Base-by-base conservation (phyloP, 31 red algal genomes). In the Endocladia muricata region DNA sequence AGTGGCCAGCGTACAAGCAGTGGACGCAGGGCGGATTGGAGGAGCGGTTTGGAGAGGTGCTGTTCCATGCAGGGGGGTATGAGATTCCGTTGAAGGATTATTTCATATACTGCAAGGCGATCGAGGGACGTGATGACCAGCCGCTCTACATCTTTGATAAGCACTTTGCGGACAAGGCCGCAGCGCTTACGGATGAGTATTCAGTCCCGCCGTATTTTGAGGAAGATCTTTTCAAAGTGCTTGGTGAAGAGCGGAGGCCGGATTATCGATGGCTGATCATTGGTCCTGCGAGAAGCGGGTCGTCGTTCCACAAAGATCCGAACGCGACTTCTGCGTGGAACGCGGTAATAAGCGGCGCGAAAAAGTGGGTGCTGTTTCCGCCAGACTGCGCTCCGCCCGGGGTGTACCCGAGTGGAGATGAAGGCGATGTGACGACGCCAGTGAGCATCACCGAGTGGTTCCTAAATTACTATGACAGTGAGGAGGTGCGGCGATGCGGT, bases 291-390 rank as follows among this genome's bases (percentile, higher is more conserved):
- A 55, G 83, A 39, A 82, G 74, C 23, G 90, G 90, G 39, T 79
- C 71, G 1, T 66, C 71, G 2, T 82, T 93, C 38, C 90, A 93
- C 67, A 81, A 70, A 37, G 90, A 93, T 54, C 90, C 90, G 4
- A 82, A 84, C 62, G 73, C 33, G 26, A 88, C 90, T 39, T 74
- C 60, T 8, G 90, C 90, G 21, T 93, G 90, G 90, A 93, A 93
- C 48, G 90, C 84, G 28, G 56, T 87, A 2, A 33, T 93, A 9
- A 33, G 29, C 41, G 90, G 90, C 26, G 13, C 36, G 21, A 93
- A 93, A 40, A 74, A 77, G 37, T 93, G 90, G 90, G 42, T 93
- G 33, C 70, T 92, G 4, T 86, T 92, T 64, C 88, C 88, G 6
- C 88, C 71, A 34, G 59, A 60, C 11, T n/a, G 22, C 33, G 38